These are phyloP conservation scores for Cyclocybe cylindracea DNA, from an alignment of 768 basidiomycete species.

Conservation along the genomic window DNA sequence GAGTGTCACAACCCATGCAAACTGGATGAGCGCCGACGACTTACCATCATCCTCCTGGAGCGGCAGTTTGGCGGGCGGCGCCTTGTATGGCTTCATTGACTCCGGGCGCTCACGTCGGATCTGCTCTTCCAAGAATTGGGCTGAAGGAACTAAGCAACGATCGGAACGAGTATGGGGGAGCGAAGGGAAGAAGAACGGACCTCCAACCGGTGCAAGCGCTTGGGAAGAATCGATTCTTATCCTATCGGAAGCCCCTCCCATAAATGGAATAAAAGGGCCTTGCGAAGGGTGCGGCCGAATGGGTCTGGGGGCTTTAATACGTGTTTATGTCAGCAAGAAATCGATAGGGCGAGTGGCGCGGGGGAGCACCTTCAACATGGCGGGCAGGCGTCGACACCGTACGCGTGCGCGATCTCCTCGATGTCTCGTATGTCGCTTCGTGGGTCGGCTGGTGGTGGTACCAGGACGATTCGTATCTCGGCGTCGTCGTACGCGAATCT, in stretches of 20 bases:
- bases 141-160: constrained; percentile 22
- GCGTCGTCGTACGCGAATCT: constrained; percentile 23
- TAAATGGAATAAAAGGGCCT: constrained; percentile 22
- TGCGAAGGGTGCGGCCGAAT: constrained; percentile 30
- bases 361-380: constrained; percentile 22
- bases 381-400: constrained; percentile 19
- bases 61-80: too few species aligned
- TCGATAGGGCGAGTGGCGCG: constrained; percentile 6
- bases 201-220: constrained; percentile 19
- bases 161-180: constrained; percentile 5
- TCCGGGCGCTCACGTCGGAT: constrained; percentile 7
- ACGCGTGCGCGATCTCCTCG: constrained; percentile 15
- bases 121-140: constrained; percentile 24
- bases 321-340: constrained; percentile 5
- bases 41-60: too few species aligned
- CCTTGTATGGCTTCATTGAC: not conserved
- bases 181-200: constrained; percentile 16
- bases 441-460: constrained; percentile 1
- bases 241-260: constrained; percentile 17
- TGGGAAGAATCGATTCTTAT: constrained; percentile 17
- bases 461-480: constrained; percentile 14
- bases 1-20: too few species aligned
- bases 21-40: too few species aligned
- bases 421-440: not conserved
- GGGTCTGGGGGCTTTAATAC: constrained; percentile 24